Conservation (phyloP, 345 rosid genomes). For the Camelina laxa region DNA sequence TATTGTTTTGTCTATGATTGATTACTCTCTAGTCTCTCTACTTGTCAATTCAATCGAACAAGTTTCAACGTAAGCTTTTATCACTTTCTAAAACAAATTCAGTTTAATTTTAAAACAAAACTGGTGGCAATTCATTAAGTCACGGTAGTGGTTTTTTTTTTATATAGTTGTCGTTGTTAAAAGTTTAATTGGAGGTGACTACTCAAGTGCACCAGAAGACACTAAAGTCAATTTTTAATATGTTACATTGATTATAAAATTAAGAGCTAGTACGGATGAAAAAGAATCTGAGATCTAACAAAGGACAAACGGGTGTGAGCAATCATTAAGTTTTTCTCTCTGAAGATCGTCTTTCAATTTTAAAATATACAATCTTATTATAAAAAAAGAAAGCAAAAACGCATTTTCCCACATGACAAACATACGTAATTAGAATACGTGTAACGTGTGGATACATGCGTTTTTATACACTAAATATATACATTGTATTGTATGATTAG, state of each 20-base stretch:
- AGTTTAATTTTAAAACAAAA: not conserved
- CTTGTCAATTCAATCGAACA: not conserved
- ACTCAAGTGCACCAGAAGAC: conserved; percentile 38
- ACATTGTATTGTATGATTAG: conserved; percentile 19
- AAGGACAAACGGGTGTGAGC: conserved; percentile 43
- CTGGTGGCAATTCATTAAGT: conserved; percentile 6
- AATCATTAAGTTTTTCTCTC: conserved; percentile 38
- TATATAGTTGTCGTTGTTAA: not conserved
- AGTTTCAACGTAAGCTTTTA: not conserved
- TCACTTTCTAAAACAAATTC: not conserved
- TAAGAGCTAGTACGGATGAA: conserved; percentile 30
- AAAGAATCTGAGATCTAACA: conserved; percentile 41
- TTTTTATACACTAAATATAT: not conserved
- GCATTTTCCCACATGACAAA: conserved; percentile 42
- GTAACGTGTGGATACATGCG: conserved; percentile 29
- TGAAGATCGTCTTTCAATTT: conserved; percentile 23
- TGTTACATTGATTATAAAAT: conserved; percentile 22
- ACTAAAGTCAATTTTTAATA: conserved; percentile 6
- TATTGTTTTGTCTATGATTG: not conserved
- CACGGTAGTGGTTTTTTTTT: not conserved
- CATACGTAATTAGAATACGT: conserved; percentile 38
- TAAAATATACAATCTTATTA: not conserved
- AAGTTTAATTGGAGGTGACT: conserved; percentile 35
- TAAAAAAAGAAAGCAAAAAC: not conserved
- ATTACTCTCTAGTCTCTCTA: too few relatives aligned